phyloP scores from a whole-genome alignment of 2,329 filamentous ascomycete genomes.

The Clonostachys chloroleuca region DNA sequence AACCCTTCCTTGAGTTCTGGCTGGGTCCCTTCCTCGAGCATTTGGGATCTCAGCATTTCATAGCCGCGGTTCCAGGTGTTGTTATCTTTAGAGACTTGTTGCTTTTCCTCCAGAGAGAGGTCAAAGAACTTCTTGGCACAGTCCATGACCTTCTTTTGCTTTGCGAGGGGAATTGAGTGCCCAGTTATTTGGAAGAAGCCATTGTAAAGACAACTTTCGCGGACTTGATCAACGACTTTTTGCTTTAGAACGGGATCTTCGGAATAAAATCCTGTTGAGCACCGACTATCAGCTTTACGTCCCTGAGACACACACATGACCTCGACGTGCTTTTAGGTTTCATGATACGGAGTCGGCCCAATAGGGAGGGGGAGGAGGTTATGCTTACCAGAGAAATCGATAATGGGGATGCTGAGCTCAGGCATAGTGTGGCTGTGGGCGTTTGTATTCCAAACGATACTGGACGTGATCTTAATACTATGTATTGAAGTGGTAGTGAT shows the following conservation, averaged over 20 bases:
- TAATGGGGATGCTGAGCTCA: conserved; percentile 14
- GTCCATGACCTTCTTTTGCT: conserved; percentile 33
- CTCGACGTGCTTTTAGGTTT: neutral
- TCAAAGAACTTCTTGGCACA: conserved; percentile 40
- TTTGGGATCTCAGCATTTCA: conserved; percentile 39
- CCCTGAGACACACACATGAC: neutral
- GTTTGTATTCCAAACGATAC: no score
- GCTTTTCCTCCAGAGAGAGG: conserved; percentile 38
- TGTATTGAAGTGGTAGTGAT: no score
- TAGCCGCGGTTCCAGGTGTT: conserved; percentile 42
- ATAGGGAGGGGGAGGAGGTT: neutral
- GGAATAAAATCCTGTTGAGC: conserved; percentile 9
- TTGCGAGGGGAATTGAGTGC: conserved; percentile 33
- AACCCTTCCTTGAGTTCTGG: conserved; percentile 41
- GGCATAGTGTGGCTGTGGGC: neutral
- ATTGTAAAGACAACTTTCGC: conserved; percentile 34
- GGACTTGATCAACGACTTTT: conserved; percentile 25
- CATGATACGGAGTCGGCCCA: neutral
- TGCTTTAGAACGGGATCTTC: conserved; percentile 14
- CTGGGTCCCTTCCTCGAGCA: conserved; percentile 32
- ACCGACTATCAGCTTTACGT: neutral
- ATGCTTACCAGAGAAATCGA: conserved; percentile 19
- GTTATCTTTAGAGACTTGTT: conserved; percentile 27
- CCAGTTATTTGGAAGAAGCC: conserved; percentile 50
- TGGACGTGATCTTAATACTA: no score